A percentile compares a stretch with the other conserved stretches of the same genome.
Conservation (phyloP, 345 rosid genomes). For the Schrenkiella parvula region DNA sequence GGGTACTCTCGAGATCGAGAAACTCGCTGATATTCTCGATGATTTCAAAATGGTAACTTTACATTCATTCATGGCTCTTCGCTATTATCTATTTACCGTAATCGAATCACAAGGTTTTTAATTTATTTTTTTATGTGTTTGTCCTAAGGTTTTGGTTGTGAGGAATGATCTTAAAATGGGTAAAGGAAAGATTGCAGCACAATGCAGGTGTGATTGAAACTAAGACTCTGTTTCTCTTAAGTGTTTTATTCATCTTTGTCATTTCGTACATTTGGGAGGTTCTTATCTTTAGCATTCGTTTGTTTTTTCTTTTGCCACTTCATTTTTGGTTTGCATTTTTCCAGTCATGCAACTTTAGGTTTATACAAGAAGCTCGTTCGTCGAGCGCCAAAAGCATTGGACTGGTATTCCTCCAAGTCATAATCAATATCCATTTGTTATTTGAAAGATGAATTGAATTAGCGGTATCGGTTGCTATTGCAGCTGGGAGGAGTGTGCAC, state of each 20-base stretch:
- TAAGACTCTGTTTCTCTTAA: neutral
- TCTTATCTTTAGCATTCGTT: neutral
- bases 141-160: conserved; percentile 80
- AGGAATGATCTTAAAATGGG: conserved; percentile 99
- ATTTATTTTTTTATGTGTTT: neutral
- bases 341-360: conserved; percentile 97
- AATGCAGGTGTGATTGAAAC: conserved; percentile 62
- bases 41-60: conserved; percentile 81
- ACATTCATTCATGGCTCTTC: neutral
- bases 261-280: neutral
- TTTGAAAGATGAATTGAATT: neutral
- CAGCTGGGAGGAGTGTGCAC: conserved; percentile 97
- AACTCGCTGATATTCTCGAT: conserved; percentile 77
- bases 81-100: neutral
- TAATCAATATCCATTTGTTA: neutral
- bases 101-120: conserved; percentile 1
- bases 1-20: conserved; percentile 67
- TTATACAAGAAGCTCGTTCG: conserved; percentile 72
- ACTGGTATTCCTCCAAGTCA: conserved; percentile 43
- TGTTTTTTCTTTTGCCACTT: neutral
- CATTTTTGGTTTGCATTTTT: neutral
- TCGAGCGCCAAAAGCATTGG: conserved; percentile 81
- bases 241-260: neutral
- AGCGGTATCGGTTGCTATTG: conserved; percentile 11
- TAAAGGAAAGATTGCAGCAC: conserved; percentile 98